A percentile compares a stretch with the other conserved stretches of the same genome.
Conservation (phyloP, 176 grass and related monocot species). For the Rhipidocladum racemiflorum region DNA sequence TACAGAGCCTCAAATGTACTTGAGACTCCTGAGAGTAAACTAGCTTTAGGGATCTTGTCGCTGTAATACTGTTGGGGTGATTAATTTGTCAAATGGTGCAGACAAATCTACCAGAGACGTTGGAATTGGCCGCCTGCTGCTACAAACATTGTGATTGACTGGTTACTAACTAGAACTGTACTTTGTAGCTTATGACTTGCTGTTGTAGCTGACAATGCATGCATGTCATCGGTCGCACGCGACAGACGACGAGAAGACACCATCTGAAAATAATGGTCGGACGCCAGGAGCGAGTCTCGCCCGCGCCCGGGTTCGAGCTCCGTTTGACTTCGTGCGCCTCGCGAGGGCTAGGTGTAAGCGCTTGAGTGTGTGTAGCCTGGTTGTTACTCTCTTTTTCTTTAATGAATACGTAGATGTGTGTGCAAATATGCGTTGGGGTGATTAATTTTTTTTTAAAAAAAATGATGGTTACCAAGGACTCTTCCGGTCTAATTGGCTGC, state of each 20-base stretch:
- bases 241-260: neutral
- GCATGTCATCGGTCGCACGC: neutral
- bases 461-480: conserved; percentile 29
- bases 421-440: too few species aligned
- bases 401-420: too few species aligned
- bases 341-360: too few species aligned
- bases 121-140: neutral
- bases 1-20: neutral
- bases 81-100: neutral
- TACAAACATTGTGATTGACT: neutral
- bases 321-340: too few species aligned
- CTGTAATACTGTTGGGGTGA: neutral
- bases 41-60: neutral
- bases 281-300: too few species aligned
- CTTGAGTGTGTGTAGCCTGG: too few species aligned
- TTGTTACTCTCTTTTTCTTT: too few species aligned
- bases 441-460: too few species aligned
- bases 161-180: neutral
- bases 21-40: neutral
- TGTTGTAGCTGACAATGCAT: neutral
- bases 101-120: neutral
- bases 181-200: conserved; percentile 5
- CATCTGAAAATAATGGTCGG: conserved; percentile 17
- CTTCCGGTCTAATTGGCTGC: neutral
- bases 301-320: too few species aligned